Conservation (phyloP, 177 flowering plant genomes). For the Telopea speciosissima region DNA sequence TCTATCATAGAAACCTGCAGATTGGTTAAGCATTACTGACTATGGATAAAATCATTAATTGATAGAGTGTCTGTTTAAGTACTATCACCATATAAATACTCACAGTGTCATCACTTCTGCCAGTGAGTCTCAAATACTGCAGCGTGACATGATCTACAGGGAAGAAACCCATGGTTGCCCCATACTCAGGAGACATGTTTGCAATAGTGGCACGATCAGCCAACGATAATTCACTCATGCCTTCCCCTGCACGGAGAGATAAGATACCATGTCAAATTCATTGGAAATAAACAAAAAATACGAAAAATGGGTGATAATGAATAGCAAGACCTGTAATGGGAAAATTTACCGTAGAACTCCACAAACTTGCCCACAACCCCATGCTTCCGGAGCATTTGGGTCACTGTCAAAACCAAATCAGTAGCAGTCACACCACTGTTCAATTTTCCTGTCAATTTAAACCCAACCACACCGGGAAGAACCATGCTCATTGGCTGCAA, state of each 20-base stretch:
- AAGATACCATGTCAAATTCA: not conserved
- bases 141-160: constrained; percentile 94
- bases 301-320: not conserved
- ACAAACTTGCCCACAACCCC: constrained; percentile 98
- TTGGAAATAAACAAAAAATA: not conserved
- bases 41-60: not conserved
- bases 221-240: constrained; percentile 71
- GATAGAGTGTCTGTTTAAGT: too few relatives aligned
- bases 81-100: constrained; percentile 15
- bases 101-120: constrained; percentile 94
- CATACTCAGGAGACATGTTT: constrained; percentile 98
- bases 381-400: constrained; percentile 92
- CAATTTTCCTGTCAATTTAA: constrained; percentile 72
- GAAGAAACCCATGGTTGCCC: constrained; percentile 99
- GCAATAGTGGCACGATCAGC: constrained; percentile 98
- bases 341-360: constrained; percentile 76
- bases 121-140: constrained; percentile 84
- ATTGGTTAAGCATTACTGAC: not conserved
- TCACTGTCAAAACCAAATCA: constrained; percentile 89
- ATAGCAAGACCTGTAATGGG: not conserved
- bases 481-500: constrained; percentile 99
- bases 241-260: constrained; percentile 50
- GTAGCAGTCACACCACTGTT: constrained; percentile 90
- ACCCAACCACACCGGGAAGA: constrained; percentile 94
- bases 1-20: constrained; percentile 77